Evolutionary conservation across 768 basidiomycete species (phyloP).

Genomic region (Tylopilus subfusipes): DNA sequence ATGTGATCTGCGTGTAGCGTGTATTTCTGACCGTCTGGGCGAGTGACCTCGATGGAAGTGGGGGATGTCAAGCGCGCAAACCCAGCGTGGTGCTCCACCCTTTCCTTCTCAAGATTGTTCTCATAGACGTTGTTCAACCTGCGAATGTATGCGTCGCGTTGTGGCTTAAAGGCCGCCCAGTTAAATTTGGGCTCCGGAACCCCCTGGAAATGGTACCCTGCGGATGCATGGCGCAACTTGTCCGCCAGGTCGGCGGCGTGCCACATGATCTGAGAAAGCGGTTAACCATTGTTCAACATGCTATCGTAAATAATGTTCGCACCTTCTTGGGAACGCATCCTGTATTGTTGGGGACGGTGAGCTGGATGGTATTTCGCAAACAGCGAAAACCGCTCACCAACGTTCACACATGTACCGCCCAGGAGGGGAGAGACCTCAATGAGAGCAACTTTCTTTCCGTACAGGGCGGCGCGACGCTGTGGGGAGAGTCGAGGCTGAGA

Average conservation of each 20-base stretch:
- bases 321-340: constrained; percentile 99
- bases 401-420: constrained; percentile 98
- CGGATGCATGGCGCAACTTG: constrained; percentile 68
- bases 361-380: neutral
- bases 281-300: neutral
- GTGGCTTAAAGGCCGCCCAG: constrained; percentile 89
- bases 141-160: constrained; percentile 93
- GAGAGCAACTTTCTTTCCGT: constrained; percentile 91
- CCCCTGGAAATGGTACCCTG: constrained; percentile 71
- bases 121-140: constrained; percentile 90
- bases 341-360: constrained; percentile 28
- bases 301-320: neutral
- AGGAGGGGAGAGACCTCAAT: constrained; percentile 72
- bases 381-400: constrained; percentile 55
- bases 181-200: constrained; percentile 62
- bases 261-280: constrained; percentile 84
- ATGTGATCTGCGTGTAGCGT: constrained; percentile 73
- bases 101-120: constrained; percentile 80
- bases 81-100: constrained; percentile 84
- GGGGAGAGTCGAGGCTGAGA: neutral
- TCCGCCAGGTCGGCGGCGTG: constrained; percentile 89
- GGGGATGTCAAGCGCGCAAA: constrained; percentile 68
- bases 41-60: constrained; percentile 69
- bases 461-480: constrained; percentile 85
- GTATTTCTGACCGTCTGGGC: constrained; percentile 65